Conservation (phyloP, 257 asterid genomes). For the Rubia yunnanensis region DNA sequence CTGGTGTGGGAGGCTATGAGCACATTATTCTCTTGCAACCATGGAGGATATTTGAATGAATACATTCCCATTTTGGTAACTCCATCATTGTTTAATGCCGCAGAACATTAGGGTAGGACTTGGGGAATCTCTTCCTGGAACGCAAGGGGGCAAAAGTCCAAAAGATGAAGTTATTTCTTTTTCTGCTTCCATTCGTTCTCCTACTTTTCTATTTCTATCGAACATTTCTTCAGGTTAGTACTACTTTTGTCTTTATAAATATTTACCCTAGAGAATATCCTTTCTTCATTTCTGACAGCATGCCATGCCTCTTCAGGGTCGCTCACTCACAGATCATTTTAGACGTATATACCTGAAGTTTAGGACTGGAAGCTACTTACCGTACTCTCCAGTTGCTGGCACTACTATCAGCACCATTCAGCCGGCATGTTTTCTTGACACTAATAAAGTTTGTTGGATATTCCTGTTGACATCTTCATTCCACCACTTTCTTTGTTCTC, state of each 20-base stretch:
- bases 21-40: not conserved
- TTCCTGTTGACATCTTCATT: no score
- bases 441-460: not conserved
- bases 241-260: constrained; percentile 5
- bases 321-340: constrained; percentile 61
- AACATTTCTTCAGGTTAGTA: constrained; percentile 59
- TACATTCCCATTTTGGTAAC: constrained; percentile 5
- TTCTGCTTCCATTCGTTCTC: constrained; percentile 59
- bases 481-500: not conserved
- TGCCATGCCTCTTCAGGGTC: constrained; percentile 43
- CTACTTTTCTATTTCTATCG: constrained; percentile 60
- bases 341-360: constrained; percentile 70
- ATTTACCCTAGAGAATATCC: constrained; percentile 8
- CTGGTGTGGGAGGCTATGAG: not conserved
- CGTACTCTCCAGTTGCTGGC: constrained; percentile 63
- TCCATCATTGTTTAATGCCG: constrained; percentile 20
- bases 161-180: constrained; percentile 55
- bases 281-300: constrained; percentile 14
- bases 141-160: constrained; percentile 84
- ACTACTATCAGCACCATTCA: constrained; percentile 54
- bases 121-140: constrained; percentile 81
- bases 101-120: constrained; percentile 74
- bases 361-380: constrained; percentile 59
- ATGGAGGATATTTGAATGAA: not conserved
- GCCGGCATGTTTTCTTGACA: constrained; percentile 42